Conservation (phyloP, 1,284 basidiomycete species). For the Papiliotrema nemorosa region DNA sequence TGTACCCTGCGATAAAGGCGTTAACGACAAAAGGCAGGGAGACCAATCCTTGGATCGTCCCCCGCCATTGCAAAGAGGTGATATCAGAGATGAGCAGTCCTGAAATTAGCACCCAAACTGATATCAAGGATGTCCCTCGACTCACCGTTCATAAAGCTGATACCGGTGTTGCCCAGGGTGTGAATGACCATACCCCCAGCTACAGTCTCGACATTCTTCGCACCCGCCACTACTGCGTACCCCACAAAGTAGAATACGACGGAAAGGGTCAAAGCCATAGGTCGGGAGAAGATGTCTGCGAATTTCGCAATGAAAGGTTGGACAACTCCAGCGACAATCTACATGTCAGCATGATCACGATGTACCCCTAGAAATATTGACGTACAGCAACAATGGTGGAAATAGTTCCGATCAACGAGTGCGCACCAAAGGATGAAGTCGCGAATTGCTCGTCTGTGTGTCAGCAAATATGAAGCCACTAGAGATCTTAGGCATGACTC, state of each 20-base stretch:
- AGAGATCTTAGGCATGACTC: background rate
- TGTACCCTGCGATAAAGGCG: conserved; percentile 43
- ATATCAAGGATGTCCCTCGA: conserved; percentile 47
- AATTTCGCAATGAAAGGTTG: conserved; percentile 39
- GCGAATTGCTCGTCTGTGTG: conserved; percentile 4
- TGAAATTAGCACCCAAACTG: background rate
- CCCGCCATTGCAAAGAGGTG: conserved; percentile 72
- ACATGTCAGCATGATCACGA: conserved; percentile 8
- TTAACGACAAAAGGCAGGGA: conserved; percentile 60
- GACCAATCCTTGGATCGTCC: conserved; percentile 65
- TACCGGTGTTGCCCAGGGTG: conserved; percentile 38
- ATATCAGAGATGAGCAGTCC: conserved; percentile 59
- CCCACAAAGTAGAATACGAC: conserved; percentile 39
- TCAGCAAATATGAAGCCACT: background rate
- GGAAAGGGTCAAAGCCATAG: conserved; percentile 21
- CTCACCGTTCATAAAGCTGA: conserved; percentile 21
- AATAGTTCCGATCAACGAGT: conserved; percentile 4
- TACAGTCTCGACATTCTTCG: conserved; percentile 31
- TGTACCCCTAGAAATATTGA: background rate
- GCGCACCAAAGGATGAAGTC: conserved; percentile 1
- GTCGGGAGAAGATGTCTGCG: conserved; percentile 34
- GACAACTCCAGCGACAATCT: conserved; percentile 39
- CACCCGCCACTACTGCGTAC: conserved; percentile 35
- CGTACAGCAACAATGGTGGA: background rate
- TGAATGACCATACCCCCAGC: conserved; percentile 40